Base-by-base conservation (phyloP, 73 alveolate genomes). In the Paramecium tetraurelia region DNA sequence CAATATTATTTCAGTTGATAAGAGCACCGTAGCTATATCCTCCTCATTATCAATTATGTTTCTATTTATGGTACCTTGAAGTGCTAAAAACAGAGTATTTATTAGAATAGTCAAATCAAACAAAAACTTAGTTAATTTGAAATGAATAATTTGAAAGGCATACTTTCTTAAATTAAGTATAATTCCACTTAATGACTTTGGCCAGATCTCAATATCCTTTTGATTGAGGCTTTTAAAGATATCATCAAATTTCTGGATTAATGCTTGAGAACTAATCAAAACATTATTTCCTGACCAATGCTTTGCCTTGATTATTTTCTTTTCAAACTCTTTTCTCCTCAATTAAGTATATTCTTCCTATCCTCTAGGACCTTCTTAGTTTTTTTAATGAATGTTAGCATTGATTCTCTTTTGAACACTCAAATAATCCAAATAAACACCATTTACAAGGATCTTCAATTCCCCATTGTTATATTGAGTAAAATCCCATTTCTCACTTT, bases 251-350 rank as follows among this genome's bases (percentile, higher is more conserved):
- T 75, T 75, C 20, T 29, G 6, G 4, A 38, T 29, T 11, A 38
- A 35, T n/a, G 8, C 2, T 36, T 35, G 16, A 18, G 87, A 38
- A 21, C 58, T 24, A 3, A 41, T 21, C 38, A 75, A 33, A 12
- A 75, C 87, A 41, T 75, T 41, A 16, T 75, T 75, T n/a, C 87
- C 87, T 4, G 87, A 75, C 87, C 87, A 75, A 33, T 75, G 12
- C 18, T 75, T 75, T 41, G 58, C n/a, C 9, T 22, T 75, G 18
- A 75, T 35, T 41, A 35, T 38, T 38, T 75, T 75, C 11, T 75
- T 41, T 75, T 75, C 38, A 35, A 38, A 21, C n/a, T 75, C 87
- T 18, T 75, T 35, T 16, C 33, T 38, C 29, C 33, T 75, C 36
- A 75, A 14, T 75, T 75, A 11, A 18, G 58, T 35, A 20, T 75